phyloP scores from a whole-genome alignment of 305 asterid species.

The Caryopteris hybrid region DNA sequence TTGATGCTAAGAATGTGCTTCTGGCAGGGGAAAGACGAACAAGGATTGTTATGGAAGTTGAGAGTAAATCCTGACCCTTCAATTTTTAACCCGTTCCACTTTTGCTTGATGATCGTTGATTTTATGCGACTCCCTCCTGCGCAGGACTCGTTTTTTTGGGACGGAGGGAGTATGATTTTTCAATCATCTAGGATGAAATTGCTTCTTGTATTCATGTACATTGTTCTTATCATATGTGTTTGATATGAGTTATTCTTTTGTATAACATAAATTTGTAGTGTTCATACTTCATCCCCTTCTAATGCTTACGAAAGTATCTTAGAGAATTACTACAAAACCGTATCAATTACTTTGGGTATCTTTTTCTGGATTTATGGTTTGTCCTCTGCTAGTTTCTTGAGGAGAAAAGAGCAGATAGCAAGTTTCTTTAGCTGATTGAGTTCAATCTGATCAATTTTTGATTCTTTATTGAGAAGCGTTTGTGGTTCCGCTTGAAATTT shows the following conservation, averaged over 20 bases:
- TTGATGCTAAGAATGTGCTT: constrained; percentile 52
- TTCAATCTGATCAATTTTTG: neutral
- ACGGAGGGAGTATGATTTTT: no score
- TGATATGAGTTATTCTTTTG: constrained; percentile 4
- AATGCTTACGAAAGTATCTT: neutral
- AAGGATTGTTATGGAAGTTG: constrained; percentile 52
- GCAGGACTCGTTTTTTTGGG: no score
- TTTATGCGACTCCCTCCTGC: no score
- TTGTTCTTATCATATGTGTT: neutral
- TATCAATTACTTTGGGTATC: neutral
- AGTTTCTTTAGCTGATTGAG: neutral
- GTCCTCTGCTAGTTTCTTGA: neutral
- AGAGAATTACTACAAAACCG: neutral
- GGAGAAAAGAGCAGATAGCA: neutral
- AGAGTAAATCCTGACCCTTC: constrained; percentile 11
- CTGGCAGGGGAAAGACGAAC: constrained; percentile 67
- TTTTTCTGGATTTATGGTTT: neutral
- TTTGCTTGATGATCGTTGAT: constrained; percentile 13
- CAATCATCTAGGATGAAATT: neutral
- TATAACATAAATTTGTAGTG: neutral
- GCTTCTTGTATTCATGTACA: constrained; percentile 17
- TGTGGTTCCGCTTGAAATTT: neutral
- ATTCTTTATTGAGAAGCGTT: neutral
- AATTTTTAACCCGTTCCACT: neutral
- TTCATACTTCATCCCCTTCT: neutral